Percentiles rank a stretch among this genome's conserved stretches.
Evolutionary conservation across 805 yeast species (phyloP).

Genomic region (Saccharomycopsis lassenensis): DNA sequence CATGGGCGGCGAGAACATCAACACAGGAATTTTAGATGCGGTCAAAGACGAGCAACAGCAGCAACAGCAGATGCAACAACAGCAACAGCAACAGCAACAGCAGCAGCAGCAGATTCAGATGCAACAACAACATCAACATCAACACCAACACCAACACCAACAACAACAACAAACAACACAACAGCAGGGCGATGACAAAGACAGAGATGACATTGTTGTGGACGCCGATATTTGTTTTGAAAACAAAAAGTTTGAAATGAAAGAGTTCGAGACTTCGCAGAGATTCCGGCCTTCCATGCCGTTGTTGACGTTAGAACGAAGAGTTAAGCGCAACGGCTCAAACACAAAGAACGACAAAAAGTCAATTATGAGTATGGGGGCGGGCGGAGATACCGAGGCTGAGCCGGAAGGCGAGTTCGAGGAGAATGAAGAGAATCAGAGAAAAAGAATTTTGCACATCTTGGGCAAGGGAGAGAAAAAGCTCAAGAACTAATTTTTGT

Average conservation of each 20-base stretch:
- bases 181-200: neutral
- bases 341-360: neutral
- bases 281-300: conserved; percentile 11
- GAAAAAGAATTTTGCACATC: no score
- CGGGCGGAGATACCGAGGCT: neutral
- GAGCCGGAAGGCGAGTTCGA: neutral
- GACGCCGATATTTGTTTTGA: no score
- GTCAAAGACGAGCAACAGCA: neutral
- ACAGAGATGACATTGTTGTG: neutral
- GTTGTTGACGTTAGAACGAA: conserved; percentile 5
- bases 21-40: conserved; percentile 7
- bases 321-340: neutral
- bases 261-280: conserved; percentile 9
- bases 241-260: no score
- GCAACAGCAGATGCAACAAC: no score
- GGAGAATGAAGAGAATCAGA: neutral
- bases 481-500: no score
- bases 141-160: no score
- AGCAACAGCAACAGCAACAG: neutral
- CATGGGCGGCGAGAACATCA: conserved; percentile 18
- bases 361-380: neutral
- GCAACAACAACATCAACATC: no score
- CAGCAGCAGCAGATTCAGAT: no score
- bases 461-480: no score
- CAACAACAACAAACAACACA: no score